phyloP scores from a whole-genome alignment of 2,329 filamentous ascomycete genomes.

The Paramyrothecium sp. region DNA sequence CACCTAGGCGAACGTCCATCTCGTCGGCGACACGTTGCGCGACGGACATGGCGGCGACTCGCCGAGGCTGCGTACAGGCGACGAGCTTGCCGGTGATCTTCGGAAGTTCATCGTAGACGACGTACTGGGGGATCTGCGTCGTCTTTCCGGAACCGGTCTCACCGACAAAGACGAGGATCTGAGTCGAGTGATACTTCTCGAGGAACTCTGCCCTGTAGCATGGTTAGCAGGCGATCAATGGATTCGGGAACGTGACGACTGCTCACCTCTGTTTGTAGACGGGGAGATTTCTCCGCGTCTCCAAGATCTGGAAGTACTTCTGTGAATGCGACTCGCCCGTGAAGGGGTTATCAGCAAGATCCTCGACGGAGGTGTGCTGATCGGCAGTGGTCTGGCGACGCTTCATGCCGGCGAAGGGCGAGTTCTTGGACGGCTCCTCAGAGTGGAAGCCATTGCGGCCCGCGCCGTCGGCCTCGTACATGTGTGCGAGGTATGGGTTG shows the following conservation, averaged over 20 bases:
- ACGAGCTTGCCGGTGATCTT: slow-evolving; percentile 85
- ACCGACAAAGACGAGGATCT: slow-evolving; percentile 97
- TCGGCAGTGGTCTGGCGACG: slow-evolving; percentile 78
- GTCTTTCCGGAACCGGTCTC: slow-evolving; percentile 99
- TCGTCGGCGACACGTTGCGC: slow-evolving; percentile 97
- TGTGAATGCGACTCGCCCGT: slow-evolving; percentile 73
- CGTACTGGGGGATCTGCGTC: slow-evolving; percentile 97
- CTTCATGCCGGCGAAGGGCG: slow-evolving; percentile 64
- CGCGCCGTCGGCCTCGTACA: slow-evolving; percentile 58
- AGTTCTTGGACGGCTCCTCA: slow-evolving; percentile 31
- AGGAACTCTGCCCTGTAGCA: slow-evolving; percentile 78
- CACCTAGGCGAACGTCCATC: slow-evolving; percentile 87
- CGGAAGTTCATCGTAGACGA: slow-evolving; percentile 93
- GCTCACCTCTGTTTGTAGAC: slow-evolving; percentile 78
- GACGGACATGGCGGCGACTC: slow-evolving; percentile 98
- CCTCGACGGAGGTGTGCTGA: slow-evolving; percentile 72
- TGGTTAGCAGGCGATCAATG: slow-evolving; percentile 1
- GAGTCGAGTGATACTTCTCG: slow-evolving; percentile 84
- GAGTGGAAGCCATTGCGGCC: slow-evolving; percentile 30
- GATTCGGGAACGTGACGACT: background rate
- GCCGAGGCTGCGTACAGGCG: slow-evolving; percentile 94
- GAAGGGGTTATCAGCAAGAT: slow-evolving; percentile 82
- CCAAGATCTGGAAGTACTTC: slow-evolving; percentile 87
- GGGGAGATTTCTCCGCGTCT: slow-evolving; percentile 79
- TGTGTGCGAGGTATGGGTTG: slow-evolving; percentile 92